Evolutionary conservation across 495 filamentous ascomycete species (phyloP).

Genomic region (Usnea hakonensis): DNA sequence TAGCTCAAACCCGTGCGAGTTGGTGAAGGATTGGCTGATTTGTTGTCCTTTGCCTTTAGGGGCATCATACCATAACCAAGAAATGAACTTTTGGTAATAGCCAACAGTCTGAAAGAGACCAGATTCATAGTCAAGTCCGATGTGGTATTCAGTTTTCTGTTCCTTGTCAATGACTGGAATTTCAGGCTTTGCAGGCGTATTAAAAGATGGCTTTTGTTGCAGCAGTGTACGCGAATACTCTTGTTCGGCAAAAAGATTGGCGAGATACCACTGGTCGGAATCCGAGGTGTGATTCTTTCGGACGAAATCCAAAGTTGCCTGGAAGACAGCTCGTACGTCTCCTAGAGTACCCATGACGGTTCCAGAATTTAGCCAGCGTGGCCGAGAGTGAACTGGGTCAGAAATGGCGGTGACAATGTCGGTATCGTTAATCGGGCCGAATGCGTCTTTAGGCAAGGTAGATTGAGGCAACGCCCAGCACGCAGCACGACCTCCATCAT

Average conservation of each 20-base stretch:
- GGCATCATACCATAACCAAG: slow-evolving; percentile 14
- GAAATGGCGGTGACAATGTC: neutral
- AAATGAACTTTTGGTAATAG: slow-evolving; percentile 19
- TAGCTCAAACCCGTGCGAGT: slow-evolving; percentile 36
- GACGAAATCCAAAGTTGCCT: slow-evolving; percentile 20
- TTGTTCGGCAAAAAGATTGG: slow-evolving; percentile 48
- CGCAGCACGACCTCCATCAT: slow-evolving; percentile 9
- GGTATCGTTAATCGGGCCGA: slow-evolving; percentile 18
- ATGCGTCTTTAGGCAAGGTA: slow-evolving; percentile 17
- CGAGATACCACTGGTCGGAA: slow-evolving; percentile 42
- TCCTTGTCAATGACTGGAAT: slow-evolving; percentile 34
- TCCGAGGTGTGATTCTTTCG: slow-evolving; percentile 15
- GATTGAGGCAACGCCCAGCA: slow-evolving; percentile 24
- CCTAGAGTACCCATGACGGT: slow-evolving; percentile 26
- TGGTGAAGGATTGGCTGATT: slow-evolving; percentile 4
- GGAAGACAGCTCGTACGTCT: slow-evolving; percentile 25
- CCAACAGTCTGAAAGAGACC: slow-evolving; percentile 25
- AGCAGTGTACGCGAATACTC: slow-evolving; percentile 45
- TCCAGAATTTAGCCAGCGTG: slow-evolving; percentile 24
- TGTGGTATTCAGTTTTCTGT: slow-evolving; percentile 26
- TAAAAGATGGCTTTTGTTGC: slow-evolving; percentile 30
- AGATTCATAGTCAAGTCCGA: slow-evolving; percentile 30
- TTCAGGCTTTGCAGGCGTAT: slow-evolving; percentile 36
- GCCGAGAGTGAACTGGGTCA: slow-evolving; percentile 4
- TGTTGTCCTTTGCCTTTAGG: slow-evolving; percentile 8